Conservation (phyloP, 352 stramenopile genomes). For the Thalassiosira exigua region DNA sequence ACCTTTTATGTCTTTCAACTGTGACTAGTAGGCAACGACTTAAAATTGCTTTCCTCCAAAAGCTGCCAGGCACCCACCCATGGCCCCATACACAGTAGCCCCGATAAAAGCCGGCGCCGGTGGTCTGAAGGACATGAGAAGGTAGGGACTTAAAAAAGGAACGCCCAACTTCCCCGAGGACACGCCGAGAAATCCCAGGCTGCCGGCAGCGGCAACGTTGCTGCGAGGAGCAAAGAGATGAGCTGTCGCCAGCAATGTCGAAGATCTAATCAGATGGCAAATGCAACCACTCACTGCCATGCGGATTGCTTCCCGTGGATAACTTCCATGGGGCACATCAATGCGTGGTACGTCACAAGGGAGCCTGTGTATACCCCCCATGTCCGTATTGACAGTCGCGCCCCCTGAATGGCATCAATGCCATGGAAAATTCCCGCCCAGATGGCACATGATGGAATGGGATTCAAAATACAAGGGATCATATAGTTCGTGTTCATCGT, state of each 20-base stretch:
- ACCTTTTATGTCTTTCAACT: no score
- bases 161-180: slow-evolving; percentile 44
- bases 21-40: no score
- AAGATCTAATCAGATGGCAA: no score
- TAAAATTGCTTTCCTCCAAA: slow-evolving; percentile 57
- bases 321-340: slow-evolving; percentile 72
- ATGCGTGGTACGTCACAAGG: slow-evolving; percentile 59
- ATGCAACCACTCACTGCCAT: slow-evolving; percentile 45
- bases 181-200: slow-evolving; percentile 67
- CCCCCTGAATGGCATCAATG: slow-evolving; percentile 34
- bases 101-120: slow-evolving; percentile 38
- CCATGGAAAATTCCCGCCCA: slow-evolving; percentile 35
- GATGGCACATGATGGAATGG: slow-evolving; percentile 29
- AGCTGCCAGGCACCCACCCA: slow-evolving; percentile 47
- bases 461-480: slow-evolving; percentile 30
- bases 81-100: slow-evolving; percentile 59
- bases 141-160: slow-evolving; percentile 61
- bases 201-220: slow-evolving; percentile 55
- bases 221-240: slow-evolving; percentile 13
- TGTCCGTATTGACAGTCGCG: slow-evolving; percentile 31
- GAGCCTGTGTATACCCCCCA: slow-evolving; percentile 51
- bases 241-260: neutral
- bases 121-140: slow-evolving; percentile 39
- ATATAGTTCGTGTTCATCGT: slow-evolving; percentile 41
- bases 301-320: slow-evolving; percentile 41